These are phyloP conservation scores for Fusarium cicatricum DNA, from an alignment of 2,329 filamentous ascomycete genomes.

Conservation along the genomic window DNA sequence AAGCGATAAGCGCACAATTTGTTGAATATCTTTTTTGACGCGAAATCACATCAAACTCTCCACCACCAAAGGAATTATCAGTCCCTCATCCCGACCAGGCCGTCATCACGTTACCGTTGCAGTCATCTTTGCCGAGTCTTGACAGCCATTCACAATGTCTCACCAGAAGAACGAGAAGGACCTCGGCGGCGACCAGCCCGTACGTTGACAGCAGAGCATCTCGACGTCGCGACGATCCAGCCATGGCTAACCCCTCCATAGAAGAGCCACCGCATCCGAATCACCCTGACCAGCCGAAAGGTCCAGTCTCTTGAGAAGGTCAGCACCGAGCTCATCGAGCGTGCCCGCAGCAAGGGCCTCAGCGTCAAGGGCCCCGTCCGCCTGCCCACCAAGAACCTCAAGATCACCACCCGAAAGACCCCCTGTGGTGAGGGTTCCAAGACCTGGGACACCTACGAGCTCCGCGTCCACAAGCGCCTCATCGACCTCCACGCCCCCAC, in stretches of 20 bases:
- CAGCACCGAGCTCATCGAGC: conserved; percentile 97
- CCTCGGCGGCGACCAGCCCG: conserved; percentile 85
- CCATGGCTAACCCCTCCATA: conserved; percentile 45
- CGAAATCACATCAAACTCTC: conserved; percentile 21
- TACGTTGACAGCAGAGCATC: conserved; percentile 54
- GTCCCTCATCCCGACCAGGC: conserved; percentile 42
- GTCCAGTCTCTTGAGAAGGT: conserved; percentile 97
- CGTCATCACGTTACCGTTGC: conserved; percentile 82
- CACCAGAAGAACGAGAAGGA: conserved; percentile 97
- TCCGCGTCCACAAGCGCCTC: conserved; percentile 99
- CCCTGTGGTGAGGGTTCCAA: conserved; percentile 99
- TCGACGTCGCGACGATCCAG: not conserved
- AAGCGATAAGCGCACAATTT: conserved; percentile 35
- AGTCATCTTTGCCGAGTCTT: conserved; percentile 76
- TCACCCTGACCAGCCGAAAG: conserved; percentile 96
- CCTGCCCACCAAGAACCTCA: conserved; percentile 95
- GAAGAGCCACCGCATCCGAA: conserved; percentile 98
- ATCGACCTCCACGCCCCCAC: conserved; percentile 98
- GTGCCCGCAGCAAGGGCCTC: conserved; percentile 97
- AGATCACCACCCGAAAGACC: conserved; percentile 98
- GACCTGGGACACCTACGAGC: conserved; percentile 99
- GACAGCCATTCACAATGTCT: conserved; percentile 81
- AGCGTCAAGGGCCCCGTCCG: conserved; percentile 98
- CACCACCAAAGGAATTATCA: conserved; percentile 33
- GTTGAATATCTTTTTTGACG: conserved; percentile 19